Conservation (phyloP, 768 basidiomycete species). For the Hysterangium stoloniferum region DNA sequence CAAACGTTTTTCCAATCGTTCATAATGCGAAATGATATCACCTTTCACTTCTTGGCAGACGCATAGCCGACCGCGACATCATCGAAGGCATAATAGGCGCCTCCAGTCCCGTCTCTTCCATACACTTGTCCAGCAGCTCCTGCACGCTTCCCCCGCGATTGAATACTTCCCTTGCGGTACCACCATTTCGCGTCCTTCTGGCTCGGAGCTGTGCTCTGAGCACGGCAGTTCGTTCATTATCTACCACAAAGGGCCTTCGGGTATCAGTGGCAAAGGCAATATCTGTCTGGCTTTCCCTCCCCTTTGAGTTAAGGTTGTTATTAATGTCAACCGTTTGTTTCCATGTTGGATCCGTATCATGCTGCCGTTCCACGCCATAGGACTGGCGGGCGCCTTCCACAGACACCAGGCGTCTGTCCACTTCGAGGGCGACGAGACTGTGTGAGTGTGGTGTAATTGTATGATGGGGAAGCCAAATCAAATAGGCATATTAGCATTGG, state of each 20-base stretch:
- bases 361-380: not conserved
- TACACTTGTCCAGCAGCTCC: not conserved
- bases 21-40: no score
- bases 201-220: not conserved
- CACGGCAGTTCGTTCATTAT: not conserved
- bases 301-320: no score
- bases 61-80: no score
- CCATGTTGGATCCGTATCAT: not conserved
- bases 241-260: not conserved
- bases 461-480: not conserved
- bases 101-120: not conserved
- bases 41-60: no score
- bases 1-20: no score
- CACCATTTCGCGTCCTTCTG: not conserved
- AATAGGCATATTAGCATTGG: no score
- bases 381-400: not conserved
- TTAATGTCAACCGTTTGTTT: no score
- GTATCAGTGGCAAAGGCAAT: no score
- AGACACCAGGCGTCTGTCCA: not conserved
- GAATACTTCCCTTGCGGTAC: not conserved
- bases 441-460: not conserved
- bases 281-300: no score
- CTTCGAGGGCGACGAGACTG: conserved; percentile 2
- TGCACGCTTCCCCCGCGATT: not conserved
- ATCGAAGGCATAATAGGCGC: not conserved